These are phyloP conservation scores for Epithemia pelagica DNA, from an alignment of 108 stramenopile genomes.

Conservation along the genomic window DNA sequence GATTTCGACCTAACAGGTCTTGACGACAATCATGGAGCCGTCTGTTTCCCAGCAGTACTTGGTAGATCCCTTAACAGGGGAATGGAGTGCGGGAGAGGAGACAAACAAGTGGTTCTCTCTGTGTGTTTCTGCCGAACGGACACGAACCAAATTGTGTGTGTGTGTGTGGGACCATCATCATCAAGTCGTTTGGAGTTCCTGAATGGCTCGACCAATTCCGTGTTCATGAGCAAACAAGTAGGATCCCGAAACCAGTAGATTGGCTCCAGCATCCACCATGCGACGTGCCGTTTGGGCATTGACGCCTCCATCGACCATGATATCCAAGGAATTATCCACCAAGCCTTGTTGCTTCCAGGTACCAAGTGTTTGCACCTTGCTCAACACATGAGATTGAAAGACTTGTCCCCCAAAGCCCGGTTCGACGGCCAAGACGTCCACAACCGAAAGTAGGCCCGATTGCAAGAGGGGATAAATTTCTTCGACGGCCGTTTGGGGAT, in stretches of 20 bases:
- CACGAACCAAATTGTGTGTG: neutral
- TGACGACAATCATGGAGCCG: no score
- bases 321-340: conserved; percentile 27
- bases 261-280: conserved; percentile 42
- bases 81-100: no score
- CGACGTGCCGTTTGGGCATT: conserved; percentile 40
- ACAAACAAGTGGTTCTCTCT: neutral
- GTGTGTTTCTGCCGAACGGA: neutral
- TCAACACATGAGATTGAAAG: conserved; percentile 33
- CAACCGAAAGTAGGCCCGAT: conserved; percentile 55
- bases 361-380: conserved; percentile 25
- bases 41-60: no score
- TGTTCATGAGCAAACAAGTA: conserved; percentile 43
- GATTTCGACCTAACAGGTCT: no score
- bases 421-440: conserved; percentile 38
- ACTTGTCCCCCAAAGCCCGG: conserved; percentile 67
- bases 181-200: neutral
- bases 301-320: conserved; percentile 80
- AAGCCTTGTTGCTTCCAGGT: conserved; percentile 9
- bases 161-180: neutral
- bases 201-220: conserved; percentile 6
- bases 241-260: conserved; percentile 67
- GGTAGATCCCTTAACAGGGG: no score
- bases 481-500: conserved; percentile 46
- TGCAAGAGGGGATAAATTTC: conserved; percentile 50